Percentiles rank a stretch among this genome's conserved stretches.
Conservation (phyloP, 768 basidiomycete genomes). For the Tulasnella sp. region DNA sequence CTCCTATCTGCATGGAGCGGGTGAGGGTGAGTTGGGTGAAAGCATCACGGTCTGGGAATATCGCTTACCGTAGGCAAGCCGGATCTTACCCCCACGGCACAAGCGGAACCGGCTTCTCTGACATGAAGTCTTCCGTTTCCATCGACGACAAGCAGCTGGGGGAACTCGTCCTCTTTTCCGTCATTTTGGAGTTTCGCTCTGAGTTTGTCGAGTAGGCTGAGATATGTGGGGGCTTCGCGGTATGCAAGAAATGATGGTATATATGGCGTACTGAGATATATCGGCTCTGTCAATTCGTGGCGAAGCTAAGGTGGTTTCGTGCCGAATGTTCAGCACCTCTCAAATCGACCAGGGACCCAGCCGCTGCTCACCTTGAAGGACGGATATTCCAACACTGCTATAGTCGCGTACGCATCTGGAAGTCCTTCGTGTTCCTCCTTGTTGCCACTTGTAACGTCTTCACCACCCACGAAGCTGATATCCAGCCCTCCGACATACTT, state of each 20-base stretch:
- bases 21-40: neutral
- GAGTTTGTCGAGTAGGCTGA: conserved; percentile 24
- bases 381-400: conserved; percentile 26
- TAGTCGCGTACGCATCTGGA: conserved; percentile 25
- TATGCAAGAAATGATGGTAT: conserved; percentile 29
- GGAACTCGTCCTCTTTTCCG: conserved; percentile 19
- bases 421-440: conserved; percentile 1
- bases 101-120: conserved; percentile 28
- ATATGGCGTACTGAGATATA: conserved; percentile 26
- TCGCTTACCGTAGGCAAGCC: conserved; percentile 27
- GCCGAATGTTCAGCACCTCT: too few species aligned
- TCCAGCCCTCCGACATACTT: conserved; percentile 26
- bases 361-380: conserved; percentile 23
- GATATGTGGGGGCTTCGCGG: conserved; percentile 25
- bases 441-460: neutral
- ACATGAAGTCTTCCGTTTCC: conserved; percentile 30
- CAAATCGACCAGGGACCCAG: neutral
- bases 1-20: conserved; percentile 13
- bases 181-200: conserved; percentile 7
- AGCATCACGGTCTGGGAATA: neutral
- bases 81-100: conserved; percentile 25
- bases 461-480: conserved; percentile 24
- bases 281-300: conserved; percentile 18
- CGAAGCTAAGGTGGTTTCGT: conserved; percentile 21
- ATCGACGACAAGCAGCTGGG: conserved; percentile 29